These are phyloP conservation scores for Cercospora janseana DNA, from an alignment of 2,329 filamentous ascomycete genomes.

Conservation along the genomic window DNA sequence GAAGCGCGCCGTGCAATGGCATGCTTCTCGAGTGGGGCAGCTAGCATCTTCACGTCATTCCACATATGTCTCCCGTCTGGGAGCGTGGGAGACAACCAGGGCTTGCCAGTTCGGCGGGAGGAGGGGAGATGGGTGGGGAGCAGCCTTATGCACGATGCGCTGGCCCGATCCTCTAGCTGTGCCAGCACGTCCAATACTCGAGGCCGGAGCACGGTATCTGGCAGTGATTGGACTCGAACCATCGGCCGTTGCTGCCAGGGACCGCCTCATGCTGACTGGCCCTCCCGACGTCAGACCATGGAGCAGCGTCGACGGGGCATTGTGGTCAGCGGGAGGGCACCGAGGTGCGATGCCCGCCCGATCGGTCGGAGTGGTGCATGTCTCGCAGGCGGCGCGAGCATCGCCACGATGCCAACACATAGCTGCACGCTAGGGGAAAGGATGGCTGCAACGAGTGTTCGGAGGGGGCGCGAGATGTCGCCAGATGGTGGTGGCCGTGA, in stretches of 20 bases:
- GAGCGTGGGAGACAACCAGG: constrained; percentile 10
- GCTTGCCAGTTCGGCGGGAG: constrained; percentile 17
- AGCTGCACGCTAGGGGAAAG: constrained; percentile 19
- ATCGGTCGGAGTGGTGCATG: too few relatives aligned
- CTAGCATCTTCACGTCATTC: constrained; percentile 18
- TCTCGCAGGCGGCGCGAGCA: constrained; percentile 14
- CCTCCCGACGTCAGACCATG: constrained; percentile 22
- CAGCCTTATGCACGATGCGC: constrained; percentile 28
- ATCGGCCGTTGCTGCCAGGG: constrained; percentile 21
- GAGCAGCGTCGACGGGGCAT: neutral
- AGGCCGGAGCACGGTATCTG: constrained; percentile 15
- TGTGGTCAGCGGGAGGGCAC: too few relatives aligned
- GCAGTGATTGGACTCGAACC: constrained; percentile 26
- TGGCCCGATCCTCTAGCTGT: constrained; percentile 26
- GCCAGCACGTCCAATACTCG: constrained; percentile 22
- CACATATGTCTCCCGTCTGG: neutral
- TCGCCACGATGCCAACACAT: constrained; percentile 20
- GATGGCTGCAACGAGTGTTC: constrained; percentile 16
- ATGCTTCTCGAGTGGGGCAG: constrained; percentile 12
- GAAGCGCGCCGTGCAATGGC: constrained; percentile 21
- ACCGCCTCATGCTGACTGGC: constrained; percentile 25
- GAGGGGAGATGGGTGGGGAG: constrained; percentile 13
- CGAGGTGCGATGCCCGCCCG: too few relatives aligned
- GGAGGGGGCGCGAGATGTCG: too few relatives aligned
- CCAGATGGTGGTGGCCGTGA: too few relatives aligned